phyloP scores from a whole-genome alignment of 768 basidiomycete genomes.

The Lactifluus echinatus region DNA sequence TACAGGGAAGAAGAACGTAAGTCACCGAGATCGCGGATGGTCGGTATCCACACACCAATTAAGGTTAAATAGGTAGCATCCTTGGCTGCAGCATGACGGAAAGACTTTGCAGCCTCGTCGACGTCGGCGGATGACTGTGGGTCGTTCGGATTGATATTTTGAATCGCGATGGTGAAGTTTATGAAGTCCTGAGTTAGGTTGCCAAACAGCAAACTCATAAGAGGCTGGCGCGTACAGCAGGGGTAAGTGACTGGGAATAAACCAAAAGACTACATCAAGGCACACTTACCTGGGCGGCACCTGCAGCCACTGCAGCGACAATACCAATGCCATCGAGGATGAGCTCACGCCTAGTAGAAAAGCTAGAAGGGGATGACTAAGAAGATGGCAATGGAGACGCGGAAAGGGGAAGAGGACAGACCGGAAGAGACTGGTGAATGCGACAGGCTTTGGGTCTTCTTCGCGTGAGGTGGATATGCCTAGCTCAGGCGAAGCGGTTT shows the following conservation, averaged over 20 bases:
- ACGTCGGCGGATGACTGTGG: conserved; percentile 28
- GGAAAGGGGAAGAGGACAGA: not conserved
- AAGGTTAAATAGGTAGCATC: conserved; percentile 58
- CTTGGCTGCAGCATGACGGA: conserved; percentile 42
- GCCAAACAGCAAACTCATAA: conserved; percentile 78
- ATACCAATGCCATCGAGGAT: conserved; percentile 58
- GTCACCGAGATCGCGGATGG: too few species aligned
- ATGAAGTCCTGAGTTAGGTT: conserved; percentile 65
- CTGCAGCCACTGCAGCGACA: conserved; percentile 57
- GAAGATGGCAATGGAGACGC: not conserved
- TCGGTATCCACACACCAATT: conserved; percentile 43
- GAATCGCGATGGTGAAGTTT: conserved; percentile 33
- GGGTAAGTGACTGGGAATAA: not conserved
- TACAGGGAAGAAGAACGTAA: conserved; percentile 21
- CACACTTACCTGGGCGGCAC: conserved; percentile 58
- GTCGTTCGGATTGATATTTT: conserved; percentile 24
- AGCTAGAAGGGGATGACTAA: conserved; percentile 34
- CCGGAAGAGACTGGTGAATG: conserved; percentile 25
- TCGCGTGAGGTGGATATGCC: not conserved
- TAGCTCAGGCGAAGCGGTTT: too few species aligned
- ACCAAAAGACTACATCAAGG: not conserved
- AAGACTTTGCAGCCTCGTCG: conserved; percentile 31
- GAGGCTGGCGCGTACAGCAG: conserved; percentile 41
- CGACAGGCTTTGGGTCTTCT: conserved; percentile 23
- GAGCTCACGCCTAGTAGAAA: conserved; percentile 60